Percentiles rank a stretch among this genome's conserved stretches.
Conservation (phyloP, 768 basidiomycete genomes). For the Lanmaoa pseudosensibilis region DNA sequence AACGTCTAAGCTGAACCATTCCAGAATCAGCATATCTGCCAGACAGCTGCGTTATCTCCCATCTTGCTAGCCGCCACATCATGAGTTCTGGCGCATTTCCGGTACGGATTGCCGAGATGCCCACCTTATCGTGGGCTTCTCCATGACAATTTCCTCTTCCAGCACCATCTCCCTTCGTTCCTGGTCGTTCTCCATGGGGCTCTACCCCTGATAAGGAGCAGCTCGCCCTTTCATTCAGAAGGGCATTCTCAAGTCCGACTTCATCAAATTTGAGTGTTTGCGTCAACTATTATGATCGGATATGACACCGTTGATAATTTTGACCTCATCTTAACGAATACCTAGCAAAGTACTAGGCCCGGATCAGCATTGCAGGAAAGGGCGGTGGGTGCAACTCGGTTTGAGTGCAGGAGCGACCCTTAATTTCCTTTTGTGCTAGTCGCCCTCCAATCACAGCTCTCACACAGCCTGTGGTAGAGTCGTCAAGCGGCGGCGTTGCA, state of each 20-base stretch:
- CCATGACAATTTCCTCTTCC: conserved; percentile 1
- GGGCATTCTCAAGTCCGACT: background rate
- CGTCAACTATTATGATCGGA: conserved; percentile 4
- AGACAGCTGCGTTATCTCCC: background rate
- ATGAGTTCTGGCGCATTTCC: background rate
- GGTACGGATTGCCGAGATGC: background rate
- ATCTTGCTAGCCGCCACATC: conserved; percentile 9
- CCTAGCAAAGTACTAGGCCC: too few relatives aligned
- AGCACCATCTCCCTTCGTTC: conserved; percentile 2
- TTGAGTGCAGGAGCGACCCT: too few relatives aligned
- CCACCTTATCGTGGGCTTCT: conserved; percentile 7
- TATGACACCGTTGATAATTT: background rate
- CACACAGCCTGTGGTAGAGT: too few relatives aligned
- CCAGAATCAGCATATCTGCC: background rate
- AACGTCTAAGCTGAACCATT: background rate
- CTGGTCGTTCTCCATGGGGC: background rate
- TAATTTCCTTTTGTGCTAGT: too few relatives aligned
- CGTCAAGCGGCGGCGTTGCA: too few relatives aligned
- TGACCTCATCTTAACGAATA: too few relatives aligned
- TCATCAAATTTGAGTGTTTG: background rate
- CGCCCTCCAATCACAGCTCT: too few relatives aligned
- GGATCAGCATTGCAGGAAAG: too few relatives aligned
- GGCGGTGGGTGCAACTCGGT: too few relatives aligned
- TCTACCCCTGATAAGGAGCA: background rate
- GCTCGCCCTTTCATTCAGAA: too few relatives aligned